Evolutionary conservation across 768 basidiomycete species (phyloP), one percentile per base, ranked within the genome.

Genomic region (Pisolithus microcarpus): DNA sequence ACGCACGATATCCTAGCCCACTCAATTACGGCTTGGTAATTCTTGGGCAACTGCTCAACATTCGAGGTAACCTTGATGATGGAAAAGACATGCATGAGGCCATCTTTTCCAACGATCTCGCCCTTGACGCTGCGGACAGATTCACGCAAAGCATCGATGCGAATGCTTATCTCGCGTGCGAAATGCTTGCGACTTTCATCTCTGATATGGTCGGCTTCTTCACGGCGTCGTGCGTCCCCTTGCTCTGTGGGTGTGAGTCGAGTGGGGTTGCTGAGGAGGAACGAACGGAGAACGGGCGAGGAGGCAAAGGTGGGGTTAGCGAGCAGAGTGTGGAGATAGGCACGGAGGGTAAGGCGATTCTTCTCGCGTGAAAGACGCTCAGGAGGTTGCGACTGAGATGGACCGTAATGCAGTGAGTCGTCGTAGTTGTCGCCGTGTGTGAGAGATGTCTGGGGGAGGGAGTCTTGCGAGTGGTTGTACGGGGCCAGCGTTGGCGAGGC

Each of bases 1-100:
- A 76, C 92, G 63, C 53, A 95, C 92, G 95, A 95, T 63, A 97
- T 96, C 49, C 94, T 75, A 5, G 88, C 96, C 95, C 96, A 99
- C 67, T 98, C 95, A 7, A 95, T 64, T 43, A 97, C 91, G 38
- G 92, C 88, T 56, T 81, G 76, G 61, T 93, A 97, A 54, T 94
- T 90, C 7, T 72, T 65, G 6, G 96, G 95, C 40, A 99, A 70
- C 61, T 83, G 79, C 51, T 79, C 75, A 8, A 94, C 82, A 51
- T 83, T 73, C 7, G 87, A 80, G 4, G 87, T 94, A 38, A 79
- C 68, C 68, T 91, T 87, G 65, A 99, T 87, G 5, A 85, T 86
- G 10, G 81, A 80, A 61, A 99, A 99, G n/a, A 98, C 76, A 50
- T 79, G 80, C 23, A 82, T 87, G 19, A 99, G 73, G 8, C 96